Conservation (phyloP, 1,284 basidiomycete species). For the Naganishia sp. region DNA sequence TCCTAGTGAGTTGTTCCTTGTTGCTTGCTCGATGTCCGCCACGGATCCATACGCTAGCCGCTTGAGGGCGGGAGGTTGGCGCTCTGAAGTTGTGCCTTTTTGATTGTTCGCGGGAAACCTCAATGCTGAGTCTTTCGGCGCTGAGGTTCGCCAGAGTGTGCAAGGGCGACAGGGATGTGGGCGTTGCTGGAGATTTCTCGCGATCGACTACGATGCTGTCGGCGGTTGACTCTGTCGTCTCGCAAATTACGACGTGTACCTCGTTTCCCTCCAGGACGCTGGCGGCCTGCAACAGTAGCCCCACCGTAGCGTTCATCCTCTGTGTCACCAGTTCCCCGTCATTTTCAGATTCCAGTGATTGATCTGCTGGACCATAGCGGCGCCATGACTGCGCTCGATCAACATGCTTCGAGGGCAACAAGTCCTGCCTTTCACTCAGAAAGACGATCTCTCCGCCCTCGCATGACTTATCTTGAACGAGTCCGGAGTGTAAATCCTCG, state of each 20-base stretch:
- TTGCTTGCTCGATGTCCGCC: constrained; percentile 18
- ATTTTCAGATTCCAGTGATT: too few species aligned
- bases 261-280: not conserved
- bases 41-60: constrained; percentile 17
- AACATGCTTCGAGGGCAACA: not conserved
- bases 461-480: not conserved
- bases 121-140: not conserved
- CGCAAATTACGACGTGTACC: not conserved
- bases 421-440: not conserved
- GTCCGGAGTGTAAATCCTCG: not conserved
- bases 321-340: not conserved
- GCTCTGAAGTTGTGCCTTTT: too few species aligned
- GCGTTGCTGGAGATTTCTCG: not conserved
- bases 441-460: constrained; percentile 8
- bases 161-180: constrained; percentile 11
- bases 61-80: not conserved
- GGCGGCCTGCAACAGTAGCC: constrained; percentile 11
- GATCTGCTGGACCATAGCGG: too few species aligned
- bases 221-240: not conserved
- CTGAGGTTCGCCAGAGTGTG: constrained; percentile 17
- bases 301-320: constrained; percentile 9
- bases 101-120: not conserved
- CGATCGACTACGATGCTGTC: not conserved
- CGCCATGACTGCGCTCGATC: too few species aligned
- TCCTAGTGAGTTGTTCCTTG: constrained; percentile 1